phyloP scores from a whole-genome alignment of 129 eudicot species.

The Arctium lappa region DNA sequence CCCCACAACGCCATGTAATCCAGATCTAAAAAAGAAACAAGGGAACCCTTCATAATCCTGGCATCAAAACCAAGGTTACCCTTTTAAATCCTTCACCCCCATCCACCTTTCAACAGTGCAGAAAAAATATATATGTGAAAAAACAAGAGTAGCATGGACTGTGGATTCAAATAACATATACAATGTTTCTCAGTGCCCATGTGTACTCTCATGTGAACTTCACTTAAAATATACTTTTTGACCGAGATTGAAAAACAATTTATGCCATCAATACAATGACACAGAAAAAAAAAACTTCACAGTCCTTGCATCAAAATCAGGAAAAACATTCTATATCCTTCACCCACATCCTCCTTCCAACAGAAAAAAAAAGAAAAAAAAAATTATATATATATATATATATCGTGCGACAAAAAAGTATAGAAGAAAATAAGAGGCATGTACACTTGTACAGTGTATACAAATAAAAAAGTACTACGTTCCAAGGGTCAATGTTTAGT shows the following conservation, averaged over 20 bases:
- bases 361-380: neutral
- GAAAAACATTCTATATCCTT: neutral
- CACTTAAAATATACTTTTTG: neutral
- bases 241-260: neutral
- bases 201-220: neutral
- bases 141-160: neutral
- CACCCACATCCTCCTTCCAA: neutral
- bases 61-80: conserved; percentile 34
- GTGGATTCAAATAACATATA: neutral
- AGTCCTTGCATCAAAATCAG: too few relatives aligned
- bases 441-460: neutral
- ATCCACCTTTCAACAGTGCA: conserved; percentile 17
- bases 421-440: neutral
- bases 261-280: neutral
- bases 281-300: too few relatives aligned
- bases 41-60: conserved; percentile 48
- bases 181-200: neutral
- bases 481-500: too few relatives aligned
- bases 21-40: conserved; percentile 72
- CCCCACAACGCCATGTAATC: conserved; percentile 57
- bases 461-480: neutral
- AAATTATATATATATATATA: too few relatives aligned
- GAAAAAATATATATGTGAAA: neutral
- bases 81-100: conserved; percentile 31
- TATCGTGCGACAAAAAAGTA: neutral